These are phyloP conservation scores for Sergeia podlipaevii DNA, from an alignment of 208 protist genomes.

Conservation along the genomic window DNA sequence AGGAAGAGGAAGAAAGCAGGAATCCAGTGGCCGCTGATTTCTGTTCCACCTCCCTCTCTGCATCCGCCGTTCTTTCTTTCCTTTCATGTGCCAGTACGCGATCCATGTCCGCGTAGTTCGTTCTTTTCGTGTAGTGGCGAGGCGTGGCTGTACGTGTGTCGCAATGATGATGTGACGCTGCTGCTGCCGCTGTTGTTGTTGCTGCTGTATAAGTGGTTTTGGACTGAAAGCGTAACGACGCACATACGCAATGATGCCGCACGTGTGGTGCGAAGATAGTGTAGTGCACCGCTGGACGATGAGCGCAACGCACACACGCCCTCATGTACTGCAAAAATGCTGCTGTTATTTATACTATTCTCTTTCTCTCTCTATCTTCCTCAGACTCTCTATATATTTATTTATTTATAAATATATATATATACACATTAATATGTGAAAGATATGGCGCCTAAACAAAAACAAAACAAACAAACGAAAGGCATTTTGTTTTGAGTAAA, in stretches of 20 bases:
- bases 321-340: not conserved
- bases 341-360: not conserved
- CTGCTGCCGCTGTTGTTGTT: not conserved
- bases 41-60: not conserved
- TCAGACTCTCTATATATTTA: too few species aligned
- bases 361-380: not conserved
- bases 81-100: too few species aligned
- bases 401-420: conserved; percentile 10
- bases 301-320: too few species aligned
- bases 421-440: not conserved
- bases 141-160: not conserved
- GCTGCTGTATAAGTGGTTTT: not conserved
- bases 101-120: conserved; percentile 27
- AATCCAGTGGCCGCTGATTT: too few species aligned
- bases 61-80: too few species aligned
- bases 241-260: not conserved
- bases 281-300: too few species aligned
- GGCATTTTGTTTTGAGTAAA: too few species aligned
- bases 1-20: not conserved
- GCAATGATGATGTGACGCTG: not conserved
- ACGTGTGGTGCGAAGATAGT: not conserved
- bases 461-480: too few species aligned
- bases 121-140: conserved; percentile 14
- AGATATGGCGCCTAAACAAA: not conserved
- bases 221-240: too few species aligned